A percentile compares a stretch with the other conserved stretches of the same genome.
These are phyloP conservation scores for Kuraishia ogatae DNA, from an alignment of 805 yeast species.

Conservation along the genomic window DNA sequence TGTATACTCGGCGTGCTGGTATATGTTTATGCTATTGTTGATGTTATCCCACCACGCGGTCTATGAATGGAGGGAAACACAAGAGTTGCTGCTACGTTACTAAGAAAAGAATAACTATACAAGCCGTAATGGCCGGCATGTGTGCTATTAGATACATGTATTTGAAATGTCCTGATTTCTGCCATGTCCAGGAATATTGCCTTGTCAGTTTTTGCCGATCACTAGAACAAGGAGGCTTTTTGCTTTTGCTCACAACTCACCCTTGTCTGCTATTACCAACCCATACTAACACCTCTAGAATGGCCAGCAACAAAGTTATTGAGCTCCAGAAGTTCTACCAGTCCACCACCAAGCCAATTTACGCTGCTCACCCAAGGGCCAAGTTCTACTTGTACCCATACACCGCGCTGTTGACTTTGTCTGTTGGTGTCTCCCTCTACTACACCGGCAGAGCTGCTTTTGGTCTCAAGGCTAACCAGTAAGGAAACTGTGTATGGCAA, in stretches of 20 bases:
- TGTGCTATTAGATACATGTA: too few relatives aligned
- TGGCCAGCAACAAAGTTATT: conserved; percentile 38
- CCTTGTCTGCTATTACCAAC: neutral
- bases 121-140: too few relatives aligned
- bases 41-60: too few relatives aligned
- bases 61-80: too few relatives aligned
- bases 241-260: neutral
- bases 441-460: conserved; percentile 64
- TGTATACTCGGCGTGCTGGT: too few relatives aligned
- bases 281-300: conserved; percentile 7
- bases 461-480: conserved; percentile 50
- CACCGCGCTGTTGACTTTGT: conserved; percentile 62
- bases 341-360: conserved; percentile 46
- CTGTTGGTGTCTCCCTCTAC: conserved; percentile 57
- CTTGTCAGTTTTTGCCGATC: too few relatives aligned
- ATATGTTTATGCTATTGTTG: too few relatives aligned
- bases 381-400: conserved; percentile 70
- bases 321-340: conserved; percentile 54
- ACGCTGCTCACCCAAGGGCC: conserved; percentile 53
- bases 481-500: conserved; percentile 1
- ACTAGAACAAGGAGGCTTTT: too few relatives aligned
- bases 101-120: too few relatives aligned
- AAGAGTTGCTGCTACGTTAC: too few relatives aligned
- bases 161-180: too few relatives aligned
- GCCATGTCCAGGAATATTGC: too few relatives aligned